phyloP scores from a whole-genome alignment of 208 protist species.

The Acanthamoeba royreba region DNA sequence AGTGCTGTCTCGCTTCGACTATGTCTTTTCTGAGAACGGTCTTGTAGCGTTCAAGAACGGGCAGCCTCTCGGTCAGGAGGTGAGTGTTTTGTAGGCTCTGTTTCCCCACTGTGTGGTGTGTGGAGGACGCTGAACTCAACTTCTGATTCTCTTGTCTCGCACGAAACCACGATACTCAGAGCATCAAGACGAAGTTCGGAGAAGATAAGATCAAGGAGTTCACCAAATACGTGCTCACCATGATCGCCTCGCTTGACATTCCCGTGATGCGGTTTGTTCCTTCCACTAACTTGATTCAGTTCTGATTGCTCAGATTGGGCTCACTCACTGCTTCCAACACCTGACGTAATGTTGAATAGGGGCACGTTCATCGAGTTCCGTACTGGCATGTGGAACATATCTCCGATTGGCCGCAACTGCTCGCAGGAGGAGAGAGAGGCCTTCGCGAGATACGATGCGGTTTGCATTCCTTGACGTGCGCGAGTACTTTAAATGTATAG shows the following conservation, averaged over 20 bases:
- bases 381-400: slow-evolving; percentile 99
- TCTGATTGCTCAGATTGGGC: too few relatives aligned
- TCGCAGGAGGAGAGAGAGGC: slow-evolving; percentile 95
- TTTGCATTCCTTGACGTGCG: not conserved
- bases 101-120: too few relatives aligned
- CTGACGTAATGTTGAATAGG: too few relatives aligned
- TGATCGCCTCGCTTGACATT: slow-evolving; percentile 96
- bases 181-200: slow-evolving; percentile 88
- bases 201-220: slow-evolving; percentile 93
- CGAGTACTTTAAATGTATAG: too few relatives aligned
- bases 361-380: slow-evolving; percentile 99
- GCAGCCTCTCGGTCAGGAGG: slow-evolving; percentile 70
- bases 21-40: slow-evolving; percentile 98
- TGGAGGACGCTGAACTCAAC: too few relatives aligned
- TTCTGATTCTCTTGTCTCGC: too few relatives aligned
- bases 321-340: too few relatives aligned
- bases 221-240: slow-evolving; percentile 91
- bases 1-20: slow-evolving; percentile 93
- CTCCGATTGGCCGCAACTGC: slow-evolving; percentile 98
- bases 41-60: slow-evolving; percentile 89
- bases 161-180: slow-evolving; percentile 70
- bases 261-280: slow-evolving; percentile 95
- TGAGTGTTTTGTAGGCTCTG: too few relatives aligned
- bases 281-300: too few relatives aligned
- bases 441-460: slow-evolving; percentile 96